Percentiles rank a stretch among this genome's conserved stretches.
Evolutionary conservation across 805 yeast genomes (phyloP).

Genomic region (Nakazawaea holstii): DNA sequence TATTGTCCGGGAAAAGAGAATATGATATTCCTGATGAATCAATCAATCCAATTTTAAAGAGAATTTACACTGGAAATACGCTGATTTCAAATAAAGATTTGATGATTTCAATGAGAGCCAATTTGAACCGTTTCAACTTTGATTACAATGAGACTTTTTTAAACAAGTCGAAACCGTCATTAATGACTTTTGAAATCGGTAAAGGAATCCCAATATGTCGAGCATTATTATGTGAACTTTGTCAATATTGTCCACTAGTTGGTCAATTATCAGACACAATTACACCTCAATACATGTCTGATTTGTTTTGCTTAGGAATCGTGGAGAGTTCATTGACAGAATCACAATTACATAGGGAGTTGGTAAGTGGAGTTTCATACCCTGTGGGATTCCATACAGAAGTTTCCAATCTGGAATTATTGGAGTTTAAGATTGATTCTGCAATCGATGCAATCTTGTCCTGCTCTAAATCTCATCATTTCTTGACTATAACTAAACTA

Average conservation of each 20-base stretch:
- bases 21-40: not conserved
- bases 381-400: conserved; percentile 38
- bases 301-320: conserved; percentile 38
- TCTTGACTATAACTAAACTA: conserved; percentile 39
- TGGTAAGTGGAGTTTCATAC: conserved; percentile 44
- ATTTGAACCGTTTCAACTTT: conserved; percentile 25
- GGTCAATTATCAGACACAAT: conserved; percentile 42
- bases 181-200: conserved; percentile 27
- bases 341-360: conserved; percentile 45
- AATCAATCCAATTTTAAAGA: conserved; percentile 5
- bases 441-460: conserved; percentile 43
- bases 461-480: conserved; percentile 38
- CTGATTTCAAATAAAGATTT: conserved; percentile 12
- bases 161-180: not conserved
- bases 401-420: conserved; percentile 2
- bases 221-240: conserved; percentile 32
- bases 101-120: conserved; percentile 31
- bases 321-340: conserved; percentile 39
- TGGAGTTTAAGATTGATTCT: conserved; percentile 23
- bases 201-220: conserved; percentile 38
- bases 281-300: conserved; percentile 46
- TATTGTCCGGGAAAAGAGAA: conserved; percentile 16
- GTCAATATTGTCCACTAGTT: conserved; percentile 38
- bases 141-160: conserved; percentile 11
- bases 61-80: not conserved